A percentile compares a stretch with the other conserved stretches of the same genome.
Evolutionary conservation across 768 basidiomycete species (phyloP).

Genomic region (Arthromyces matolae): DNA sequence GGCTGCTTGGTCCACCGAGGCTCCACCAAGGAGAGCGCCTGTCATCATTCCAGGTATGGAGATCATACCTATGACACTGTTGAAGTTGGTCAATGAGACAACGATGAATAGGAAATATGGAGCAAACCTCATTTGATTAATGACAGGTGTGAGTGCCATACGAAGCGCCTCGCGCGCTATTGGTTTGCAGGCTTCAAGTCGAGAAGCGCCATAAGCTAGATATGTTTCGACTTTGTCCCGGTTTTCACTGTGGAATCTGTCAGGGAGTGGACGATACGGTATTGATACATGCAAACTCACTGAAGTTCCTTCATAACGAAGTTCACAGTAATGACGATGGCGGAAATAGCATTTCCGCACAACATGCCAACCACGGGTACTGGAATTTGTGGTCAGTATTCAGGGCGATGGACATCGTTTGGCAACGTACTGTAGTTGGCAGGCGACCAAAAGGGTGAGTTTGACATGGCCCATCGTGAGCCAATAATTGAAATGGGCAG

Average conservation of each 20-base stretch:
- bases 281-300: conserved; percentile 35
- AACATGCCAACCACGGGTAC: conserved; percentile 87
- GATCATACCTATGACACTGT: conserved; percentile 70
- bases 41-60: conserved; percentile 92
- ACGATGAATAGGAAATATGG: neutral
- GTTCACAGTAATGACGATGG: conserved; percentile 66
- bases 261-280: neutral
- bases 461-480: conserved; percentile 68
- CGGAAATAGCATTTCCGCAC: conserved; percentile 74
- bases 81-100: neutral
- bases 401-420: neutral
- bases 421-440: conserved; percentile 65
- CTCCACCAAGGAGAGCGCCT: conserved; percentile 84
- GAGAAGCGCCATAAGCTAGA: conserved; percentile 80
- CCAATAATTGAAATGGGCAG: conserved; percentile 80
- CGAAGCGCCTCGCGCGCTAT: conserved; percentile 76
- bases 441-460: conserved; percentile 80
- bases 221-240: conserved; percentile 82
- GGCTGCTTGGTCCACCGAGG: conserved; percentile 81
- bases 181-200: conserved; percentile 80
- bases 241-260: conserved; percentile 56
- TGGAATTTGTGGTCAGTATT: conserved; percentile 21
- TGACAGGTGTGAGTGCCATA: conserved; percentile 73
- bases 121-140: conserved; percentile 80
- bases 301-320: conserved; percentile 74